Evolutionary conservation across 768 basidiomycete genomes (phyloP).

Genomic region (Suillus alpinus): DNA sequence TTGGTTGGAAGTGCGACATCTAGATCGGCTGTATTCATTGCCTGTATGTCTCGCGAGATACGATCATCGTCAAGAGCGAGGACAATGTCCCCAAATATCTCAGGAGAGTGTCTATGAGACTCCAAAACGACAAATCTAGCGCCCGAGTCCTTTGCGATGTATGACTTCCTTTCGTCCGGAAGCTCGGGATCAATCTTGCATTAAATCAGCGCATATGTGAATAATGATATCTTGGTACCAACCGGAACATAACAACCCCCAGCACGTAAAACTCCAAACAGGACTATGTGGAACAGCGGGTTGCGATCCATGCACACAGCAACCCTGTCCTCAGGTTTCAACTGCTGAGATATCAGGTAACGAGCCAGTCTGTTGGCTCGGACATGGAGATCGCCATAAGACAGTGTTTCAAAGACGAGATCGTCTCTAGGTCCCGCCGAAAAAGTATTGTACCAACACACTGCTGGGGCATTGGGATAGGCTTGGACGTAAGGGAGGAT

Average conservation of each 20-base stretch:
- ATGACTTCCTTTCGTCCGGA: slow-evolving; percentile 42
- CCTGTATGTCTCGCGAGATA: slow-evolving; percentile 25
- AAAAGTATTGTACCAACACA: slow-evolving; percentile 21
- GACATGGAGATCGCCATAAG: slow-evolving; percentile 35
- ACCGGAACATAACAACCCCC: slow-evolving; percentile 55
- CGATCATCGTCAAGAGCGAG: slow-evolving; percentile 19
- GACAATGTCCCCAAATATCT: slow-evolving; percentile 19
- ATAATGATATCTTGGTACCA: slow-evolving; percentile 11
- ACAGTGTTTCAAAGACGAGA: slow-evolving; percentile 10
- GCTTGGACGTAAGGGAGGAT: slow-evolving; percentile 17
- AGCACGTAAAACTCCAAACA: slow-evolving; percentile 45
- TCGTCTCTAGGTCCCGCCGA: background rate
- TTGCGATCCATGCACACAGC: slow-evolving; percentile 46
- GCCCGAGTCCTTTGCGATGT: slow-evolving; percentile 41
- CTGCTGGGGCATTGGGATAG: slow-evolving; percentile 15
- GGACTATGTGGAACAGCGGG: slow-evolving; percentile 38
- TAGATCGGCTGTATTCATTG: slow-evolving; percentile 28
- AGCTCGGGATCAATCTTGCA: slow-evolving; percentile 50
- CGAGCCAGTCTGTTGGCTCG: slow-evolving; percentile 40
- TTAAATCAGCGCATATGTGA: slow-evolving; percentile 1
- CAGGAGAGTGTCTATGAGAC: slow-evolving; percentile 7
- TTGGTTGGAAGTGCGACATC: slow-evolving; percentile 27
- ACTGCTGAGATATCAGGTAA: slow-evolving; percentile 37
- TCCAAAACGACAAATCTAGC: slow-evolving; percentile 42
- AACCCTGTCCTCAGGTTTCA: slow-evolving; percentile 39